These are phyloP conservation scores for Fusarium tupiense DNA, from an alignment of 2,329 filamentous ascomycete genomes.

Conservation along the genomic window DNA sequence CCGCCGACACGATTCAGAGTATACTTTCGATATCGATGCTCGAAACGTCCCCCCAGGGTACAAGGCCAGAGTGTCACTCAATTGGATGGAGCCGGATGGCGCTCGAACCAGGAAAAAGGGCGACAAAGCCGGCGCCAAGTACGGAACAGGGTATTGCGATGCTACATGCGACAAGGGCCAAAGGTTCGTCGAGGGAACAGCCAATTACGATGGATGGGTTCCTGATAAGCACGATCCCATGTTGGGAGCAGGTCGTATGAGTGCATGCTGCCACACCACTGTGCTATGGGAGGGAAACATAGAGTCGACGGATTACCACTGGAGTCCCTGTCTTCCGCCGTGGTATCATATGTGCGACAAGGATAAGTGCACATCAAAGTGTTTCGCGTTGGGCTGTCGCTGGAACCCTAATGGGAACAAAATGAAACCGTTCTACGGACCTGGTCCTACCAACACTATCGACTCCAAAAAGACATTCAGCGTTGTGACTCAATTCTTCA, in stretches of 20 bases:
- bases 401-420: conserved; percentile 72
- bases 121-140: conserved; percentile 65
- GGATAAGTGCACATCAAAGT: conserved; percentile 62
- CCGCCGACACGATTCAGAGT: conserved; percentile 62
- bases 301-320: conserved; percentile 69
- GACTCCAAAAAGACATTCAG: conserved; percentile 69
- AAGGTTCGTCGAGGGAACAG: conserved; percentile 66
- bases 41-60: conserved; percentile 74
- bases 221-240: conserved; percentile 63
- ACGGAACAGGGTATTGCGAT: conserved; percentile 66
- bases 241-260: conserved; percentile 60
- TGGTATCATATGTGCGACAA: conserved; percentile 61
- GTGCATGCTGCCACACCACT: conserved; percentile 70
- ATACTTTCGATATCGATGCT: conserved; percentile 77
- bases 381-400: conserved; percentile 75
- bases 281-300: conserved; percentile 72
- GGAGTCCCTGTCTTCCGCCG: conserved; percentile 67
- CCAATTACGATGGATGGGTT: conserved; percentile 61
- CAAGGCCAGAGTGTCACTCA: conserved; percentile 75
- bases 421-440: conserved; percentile 66
- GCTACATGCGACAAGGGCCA: conserved; percentile 61
- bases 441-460: conserved; percentile 60
- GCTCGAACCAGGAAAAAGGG: conserved; percentile 59
- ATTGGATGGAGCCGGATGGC: conserved; percentile 68
- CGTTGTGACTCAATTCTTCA: conserved; percentile 73